Conservation (phyloP, 1,284 basidiomycete genomes). For the Apiotrichum akiyoshidainum region DNA sequence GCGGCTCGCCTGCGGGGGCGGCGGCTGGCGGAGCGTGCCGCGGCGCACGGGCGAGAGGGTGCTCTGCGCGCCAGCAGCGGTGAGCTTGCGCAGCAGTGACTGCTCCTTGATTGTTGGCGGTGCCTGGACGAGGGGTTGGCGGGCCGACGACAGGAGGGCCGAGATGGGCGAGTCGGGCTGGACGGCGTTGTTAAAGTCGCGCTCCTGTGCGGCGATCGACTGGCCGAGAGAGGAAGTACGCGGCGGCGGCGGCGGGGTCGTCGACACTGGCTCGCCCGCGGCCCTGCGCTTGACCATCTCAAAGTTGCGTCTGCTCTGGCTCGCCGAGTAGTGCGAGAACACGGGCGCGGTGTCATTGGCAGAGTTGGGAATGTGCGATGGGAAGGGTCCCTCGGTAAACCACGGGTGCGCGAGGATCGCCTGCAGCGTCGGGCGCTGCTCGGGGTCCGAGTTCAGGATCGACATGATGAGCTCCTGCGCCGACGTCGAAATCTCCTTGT, state of each 20-base stretch:
- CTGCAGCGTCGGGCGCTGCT: constrained; percentile 72
- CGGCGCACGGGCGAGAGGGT: constrained; percentile 44
- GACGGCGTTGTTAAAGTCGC: constrained; percentile 91
- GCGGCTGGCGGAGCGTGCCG: constrained; percentile 27
- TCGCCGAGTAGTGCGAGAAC: constrained; percentile 64
- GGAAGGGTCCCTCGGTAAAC: constrained; percentile 79
- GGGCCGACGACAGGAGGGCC: constrained; percentile 76
- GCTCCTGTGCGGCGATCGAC: constrained; percentile 77
- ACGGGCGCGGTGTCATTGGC: constrained; percentile 72
- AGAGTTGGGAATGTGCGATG: constrained; percentile 70
- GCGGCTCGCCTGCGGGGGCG: constrained; percentile 47
- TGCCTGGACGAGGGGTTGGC: constrained; percentile 79
- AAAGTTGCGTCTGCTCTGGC: constrained; percentile 68
- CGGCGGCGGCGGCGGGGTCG: constrained; percentile 15
- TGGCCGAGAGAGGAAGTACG: constrained; percentile 33
- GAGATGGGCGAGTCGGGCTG: constrained; percentile 93
- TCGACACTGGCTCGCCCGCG: constrained; percentile 30
- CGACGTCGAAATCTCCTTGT: constrained; percentile 67
- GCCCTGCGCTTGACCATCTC: constrained; percentile 46
- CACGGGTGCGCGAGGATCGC: constrained; percentile 83
- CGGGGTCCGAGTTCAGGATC: constrained; percentile 80
- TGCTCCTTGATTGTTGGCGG: constrained; percentile 55
- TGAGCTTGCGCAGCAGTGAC: constrained; percentile 59
- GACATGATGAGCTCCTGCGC: constrained; percentile 75
- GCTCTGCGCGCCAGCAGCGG: constrained; percentile 41